Evolutionary conservation across 140 eudicot species (phyloP), one percentile per base, ranked within the genome.

Genomic region (Bidens hawaiensis): DNA sequence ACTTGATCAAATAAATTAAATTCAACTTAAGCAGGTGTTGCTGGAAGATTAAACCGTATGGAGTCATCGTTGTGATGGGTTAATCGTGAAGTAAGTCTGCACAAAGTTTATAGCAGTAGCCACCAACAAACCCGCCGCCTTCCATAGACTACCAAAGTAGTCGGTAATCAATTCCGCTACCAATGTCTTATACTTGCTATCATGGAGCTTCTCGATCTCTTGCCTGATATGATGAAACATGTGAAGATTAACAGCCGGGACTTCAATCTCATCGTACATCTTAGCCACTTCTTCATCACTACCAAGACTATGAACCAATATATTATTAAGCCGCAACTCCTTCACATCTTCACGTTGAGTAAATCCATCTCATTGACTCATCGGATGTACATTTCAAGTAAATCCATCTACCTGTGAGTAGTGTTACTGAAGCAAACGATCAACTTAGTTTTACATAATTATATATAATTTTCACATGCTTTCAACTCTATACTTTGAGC

Each of bases 331-430:
- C 1, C 78, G 62, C 10, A 73, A 30, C 58, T 78, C 72, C 55
- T 69, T 74, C 68, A 70, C 84, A 38, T 38, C 84, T 16, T 51
- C 69, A 0, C 30, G 47, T 16, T 38, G 48, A 15, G 49, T 22
- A 76, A 77, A n/a, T 59, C 61, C 3, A 77, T 60, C 26, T 63
- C 68, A 1, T 23, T 49, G 69, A 64, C 2, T 59, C 33, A 26
- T 33, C 13, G 0, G 6, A 6, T 2, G 59, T 25, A 18, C 69
- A 45, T 38, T n/a, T 54, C 45, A 74, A 55, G 58, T 27, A 56
- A 26, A 79, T 49, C 22, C 84, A 79, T 60, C 65, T 74, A 4
- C 71, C 56, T 59, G 57, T 70, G 59, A 79, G 77, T 25, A 74
- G 75, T 0, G 45, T 57, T 16, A 59, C 77, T 1, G 77, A 74